These are phyloP conservation scores for Schizochytrium sp. DNA, from an alignment of 108 stramenopile species.

Conservation along the genomic window DNA sequence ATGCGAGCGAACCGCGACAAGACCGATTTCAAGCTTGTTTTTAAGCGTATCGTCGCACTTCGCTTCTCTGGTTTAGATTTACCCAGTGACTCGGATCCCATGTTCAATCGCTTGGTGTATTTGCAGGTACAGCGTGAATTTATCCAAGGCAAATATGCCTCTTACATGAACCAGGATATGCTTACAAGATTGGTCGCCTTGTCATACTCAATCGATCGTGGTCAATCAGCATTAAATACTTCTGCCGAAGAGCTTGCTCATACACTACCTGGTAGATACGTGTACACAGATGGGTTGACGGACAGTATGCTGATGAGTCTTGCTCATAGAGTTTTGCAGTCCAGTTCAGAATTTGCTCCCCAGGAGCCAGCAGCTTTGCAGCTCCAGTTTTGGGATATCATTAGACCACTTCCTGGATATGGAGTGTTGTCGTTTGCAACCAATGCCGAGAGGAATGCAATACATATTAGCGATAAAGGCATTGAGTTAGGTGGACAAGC, in stretches of 20 bases:
- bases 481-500: conserved; percentile 66
- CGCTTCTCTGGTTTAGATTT: conserved; percentile 22
- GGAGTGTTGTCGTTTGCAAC: conserved; percentile 58
- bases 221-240: background rate
- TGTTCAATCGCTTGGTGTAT: conserved; percentile 75
- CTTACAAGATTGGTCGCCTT: background rate
- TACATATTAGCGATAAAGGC: conserved; percentile 74
- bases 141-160: conserved; percentile 68
- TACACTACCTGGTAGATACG: background rate
- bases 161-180: background rate
- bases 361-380: conserved; percentile 76
- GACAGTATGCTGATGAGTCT: background rate
- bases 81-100: background rate
- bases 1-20: conserved; percentile 76
- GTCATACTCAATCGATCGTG: background rate
- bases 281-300: background rate
- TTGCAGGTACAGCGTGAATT: conserved; percentile 80
- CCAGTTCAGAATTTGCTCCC: background rate
- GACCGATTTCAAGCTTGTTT: conserved; percentile 78
- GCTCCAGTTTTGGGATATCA: conserved; percentile 58
- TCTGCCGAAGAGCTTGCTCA: background rate
- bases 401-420: background rate
- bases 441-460: background rate
- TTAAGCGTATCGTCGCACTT: conserved; percentile 75
- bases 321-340: background rate